phyloP scores from a whole-genome alignment of 2,329 filamentous ascomycete genomes.

The Aphanocladium album region DNA sequence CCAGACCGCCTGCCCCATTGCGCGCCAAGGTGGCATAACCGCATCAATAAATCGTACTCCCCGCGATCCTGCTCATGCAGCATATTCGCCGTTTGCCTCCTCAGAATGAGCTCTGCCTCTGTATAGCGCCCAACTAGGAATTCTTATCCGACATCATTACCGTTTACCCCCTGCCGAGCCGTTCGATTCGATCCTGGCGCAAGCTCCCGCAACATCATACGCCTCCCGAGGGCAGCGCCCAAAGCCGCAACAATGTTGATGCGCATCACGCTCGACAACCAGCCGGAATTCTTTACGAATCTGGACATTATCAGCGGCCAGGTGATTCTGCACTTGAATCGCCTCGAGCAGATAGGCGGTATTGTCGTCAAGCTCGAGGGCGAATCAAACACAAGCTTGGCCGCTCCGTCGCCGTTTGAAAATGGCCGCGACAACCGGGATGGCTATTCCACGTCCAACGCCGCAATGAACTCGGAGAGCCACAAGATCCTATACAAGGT shows the following conservation, averaged over 20 bases:
- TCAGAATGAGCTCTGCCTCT: neutral
- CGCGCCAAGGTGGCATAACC: neutral
- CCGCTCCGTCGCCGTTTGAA: conserved; percentile 39
- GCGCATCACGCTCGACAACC: conserved; percentile 60
- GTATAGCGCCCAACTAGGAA: neutral
- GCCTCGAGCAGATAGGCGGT: conserved; percentile 64
- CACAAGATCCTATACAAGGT: conserved; percentile 74
- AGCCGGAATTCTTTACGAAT: conserved; percentile 72
- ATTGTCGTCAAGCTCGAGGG: conserved; percentile 81
- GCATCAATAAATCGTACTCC: neutral
- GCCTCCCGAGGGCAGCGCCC: neutral
- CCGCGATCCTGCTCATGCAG: neutral
- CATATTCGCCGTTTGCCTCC: neutral
- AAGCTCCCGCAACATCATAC: neutral
- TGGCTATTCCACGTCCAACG: conserved; percentile 22
- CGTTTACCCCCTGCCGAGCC: neutral
- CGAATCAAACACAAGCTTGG: conserved; percentile 64
- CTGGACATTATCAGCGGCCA: conserved; percentile 67
- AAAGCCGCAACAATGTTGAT: conserved; percentile 52
- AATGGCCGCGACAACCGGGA: conserved; percentile 33
- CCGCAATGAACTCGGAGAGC: conserved; percentile 46
- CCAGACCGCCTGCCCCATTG: conserved; percentile 8
- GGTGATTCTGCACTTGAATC: conserved; percentile 52
- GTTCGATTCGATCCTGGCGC: neutral
- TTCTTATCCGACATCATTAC: neutral